Base-by-base conservation (phyloP, 768 basidiomycete genomes). In the Coprinopsis sp. region DNA sequence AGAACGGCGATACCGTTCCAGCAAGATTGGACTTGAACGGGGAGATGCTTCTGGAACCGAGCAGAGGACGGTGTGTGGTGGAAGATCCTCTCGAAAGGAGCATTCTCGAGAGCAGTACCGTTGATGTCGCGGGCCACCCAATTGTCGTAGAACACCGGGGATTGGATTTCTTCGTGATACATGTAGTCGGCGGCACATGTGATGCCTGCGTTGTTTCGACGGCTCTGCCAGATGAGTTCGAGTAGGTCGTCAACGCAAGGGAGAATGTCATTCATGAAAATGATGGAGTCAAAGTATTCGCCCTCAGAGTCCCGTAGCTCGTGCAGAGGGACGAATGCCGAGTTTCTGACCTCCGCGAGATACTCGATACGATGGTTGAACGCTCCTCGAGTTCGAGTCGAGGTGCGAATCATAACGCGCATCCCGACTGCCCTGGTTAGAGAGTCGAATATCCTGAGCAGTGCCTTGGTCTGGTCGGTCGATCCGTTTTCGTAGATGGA, bases 331-430 rank as follows among this genome's bases (percentile, higher is more conserved):
- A 89, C 92, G 63, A 99, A 89, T 12, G 96, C 96, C 22, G 91
- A 86, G 64, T 99, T 98, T 50, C 96, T 88, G n/a, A 99, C 95
- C 62, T 99, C 95, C n/a, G 96, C 96, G 43, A 99, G 84, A 70
- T 99, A 99, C 67, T 99, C 96, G 73, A 99, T 99, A 44, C 96
- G 94, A 64, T 99, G 96, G 66, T 95, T 95, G 76, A 98, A 98
- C 7, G 88, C 87, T 31, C 96, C 96, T 23, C 95, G 77, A 8
- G 89, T 94, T 51, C 96, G 84, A 73, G 84, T 87, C 8, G 87
- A 91, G 0, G 93, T 93, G 49, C 91, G 82, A 58, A 99, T 98
- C 57, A 86, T 88, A 51, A 99, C 80, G 42, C 96, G 82, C 66
- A 98, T 76, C 22, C 96, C 96, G 49, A 95, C 91, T 39, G 81